Evolutionary conservation across 176 grass and related monocot genomes (phyloP).

Genomic region (Rhipidocladum racemiflorum): DNA sequence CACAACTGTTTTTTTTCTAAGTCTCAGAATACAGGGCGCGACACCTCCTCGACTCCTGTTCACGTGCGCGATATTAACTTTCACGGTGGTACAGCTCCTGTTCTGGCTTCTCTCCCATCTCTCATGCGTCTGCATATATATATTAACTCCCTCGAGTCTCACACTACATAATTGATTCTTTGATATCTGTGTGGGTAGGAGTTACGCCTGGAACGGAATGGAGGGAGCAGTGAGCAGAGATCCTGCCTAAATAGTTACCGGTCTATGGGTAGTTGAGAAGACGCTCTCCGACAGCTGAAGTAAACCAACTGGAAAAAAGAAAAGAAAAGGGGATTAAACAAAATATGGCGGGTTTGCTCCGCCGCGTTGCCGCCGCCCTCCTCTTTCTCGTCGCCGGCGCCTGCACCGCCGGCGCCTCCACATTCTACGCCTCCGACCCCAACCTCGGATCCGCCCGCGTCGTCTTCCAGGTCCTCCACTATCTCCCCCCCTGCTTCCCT

Average conservation of each 20-base stretch:
- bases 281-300: not conserved
- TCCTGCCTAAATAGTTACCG: not conserved
- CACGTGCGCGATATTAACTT: too few relatives aligned
- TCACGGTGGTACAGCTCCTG: too few relatives aligned
- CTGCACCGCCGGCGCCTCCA: conserved; percentile 24
- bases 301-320: not conserved
- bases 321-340: not conserved
- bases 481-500: not conserved
- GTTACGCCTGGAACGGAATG: too few relatives aligned
- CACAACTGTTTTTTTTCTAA: too few relatives aligned
- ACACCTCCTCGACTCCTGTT: too few relatives aligned
- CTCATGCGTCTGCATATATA: too few relatives aligned
- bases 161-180: too few relatives aligned
- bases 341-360: conserved; percentile 25
- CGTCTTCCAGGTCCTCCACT: conserved; percentile 76
- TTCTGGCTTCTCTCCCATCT: too few relatives aligned
- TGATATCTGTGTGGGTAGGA: too few relatives aligned
- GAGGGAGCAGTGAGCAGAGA: too few relatives aligned
- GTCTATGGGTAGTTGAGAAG: not conserved
- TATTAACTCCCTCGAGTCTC: too few relatives aligned
- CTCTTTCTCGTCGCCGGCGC: conserved; percentile 26
- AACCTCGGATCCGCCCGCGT: conserved; percentile 82
- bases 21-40: too few relatives aligned
- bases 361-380: conserved; percentile 5
- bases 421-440: conserved; percentile 46